Evolutionary conservation across 345 rosid genomes (phyloP).

Genomic region (Gossypium australe): DNA sequence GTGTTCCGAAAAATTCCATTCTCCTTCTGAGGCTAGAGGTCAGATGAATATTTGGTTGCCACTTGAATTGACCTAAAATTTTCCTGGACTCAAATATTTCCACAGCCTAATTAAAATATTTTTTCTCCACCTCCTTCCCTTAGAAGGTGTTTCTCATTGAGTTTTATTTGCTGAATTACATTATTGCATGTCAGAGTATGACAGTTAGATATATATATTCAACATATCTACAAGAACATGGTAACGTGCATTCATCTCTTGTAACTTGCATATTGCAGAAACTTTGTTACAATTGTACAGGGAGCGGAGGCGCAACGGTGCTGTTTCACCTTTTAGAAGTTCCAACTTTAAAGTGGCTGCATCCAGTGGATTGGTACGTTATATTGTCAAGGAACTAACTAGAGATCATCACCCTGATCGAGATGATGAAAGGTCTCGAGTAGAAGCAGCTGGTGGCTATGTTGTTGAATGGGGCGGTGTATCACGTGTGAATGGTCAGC

Average conservation of each 20-base stretch:
- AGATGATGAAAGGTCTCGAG: slow-evolving; percentile 81
- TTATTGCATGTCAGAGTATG: slow-evolving; percentile 1
- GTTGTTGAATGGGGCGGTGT: slow-evolving; percentile 75
- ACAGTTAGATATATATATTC: background rate
- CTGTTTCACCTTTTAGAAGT: slow-evolving; percentile 38
- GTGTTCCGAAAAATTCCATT: slow-evolving; percentile 77
- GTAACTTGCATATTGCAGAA: slow-evolving; percentile 44
- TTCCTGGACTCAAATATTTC: background rate
- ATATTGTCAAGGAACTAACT: slow-evolving; percentile 65
- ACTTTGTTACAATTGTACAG: slow-evolving; percentile 63
- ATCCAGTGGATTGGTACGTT: slow-evolving; percentile 47
- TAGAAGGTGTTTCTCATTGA: background rate
- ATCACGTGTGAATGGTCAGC: slow-evolving; percentile 80
- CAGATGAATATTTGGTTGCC: slow-evolving; percentile 19
- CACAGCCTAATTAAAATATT: background rate
- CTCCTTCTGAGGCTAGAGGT: slow-evolving; percentile 87
- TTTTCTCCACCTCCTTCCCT: background rate
- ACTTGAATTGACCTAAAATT: background rate
- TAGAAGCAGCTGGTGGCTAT: slow-evolving; percentile 91
- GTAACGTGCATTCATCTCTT: slow-evolving; percentile 5
- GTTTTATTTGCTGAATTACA: background rate
- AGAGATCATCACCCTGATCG: slow-evolving; percentile 86
- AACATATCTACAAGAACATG: background rate
- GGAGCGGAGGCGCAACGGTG: slow-evolving; percentile 53
- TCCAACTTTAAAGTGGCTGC: slow-evolving; percentile 35